These are phyloP conservation scores for Botrytis fragariae DNA, from an alignment of 2,329 filamentous ascomycete genomes.

Conservation along the genomic window DNA sequence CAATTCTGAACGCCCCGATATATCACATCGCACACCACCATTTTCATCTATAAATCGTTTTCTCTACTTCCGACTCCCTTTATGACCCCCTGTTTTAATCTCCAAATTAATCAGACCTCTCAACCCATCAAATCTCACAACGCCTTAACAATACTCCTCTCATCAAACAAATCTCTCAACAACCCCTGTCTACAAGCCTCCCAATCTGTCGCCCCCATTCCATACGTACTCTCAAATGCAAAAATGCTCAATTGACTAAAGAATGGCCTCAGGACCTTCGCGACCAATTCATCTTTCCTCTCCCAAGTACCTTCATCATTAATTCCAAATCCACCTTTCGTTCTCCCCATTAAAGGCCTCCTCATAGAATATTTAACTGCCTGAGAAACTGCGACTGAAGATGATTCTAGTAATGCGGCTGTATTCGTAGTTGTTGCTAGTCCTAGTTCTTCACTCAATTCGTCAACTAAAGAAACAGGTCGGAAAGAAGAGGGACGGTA, in stretches of 20 bases:
- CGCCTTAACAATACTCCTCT: slow-evolving; percentile 64
- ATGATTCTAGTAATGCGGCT: slow-evolving; percentile 24
- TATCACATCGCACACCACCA: neutral
- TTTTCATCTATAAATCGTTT: slow-evolving; percentile 5
- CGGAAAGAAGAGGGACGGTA: slow-evolving; percentile 71
- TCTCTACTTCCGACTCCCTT: neutral
- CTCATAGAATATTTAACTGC: slow-evolving; percentile 34
- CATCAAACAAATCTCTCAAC: slow-evolving; percentile 75
- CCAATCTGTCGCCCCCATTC: slow-evolving; percentile 69
- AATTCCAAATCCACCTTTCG: slow-evolving; percentile 41
- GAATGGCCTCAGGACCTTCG: slow-evolving; percentile 79
- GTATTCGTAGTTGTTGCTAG: slow-evolving; percentile 25
- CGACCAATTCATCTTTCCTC: slow-evolving; percentile 66
- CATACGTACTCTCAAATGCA: slow-evolving; percentile 89
- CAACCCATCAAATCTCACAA: slow-evolving; percentile 25
- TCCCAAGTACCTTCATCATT: slow-evolving; percentile 57
- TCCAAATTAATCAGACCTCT: neutral
- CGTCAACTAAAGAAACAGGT: slow-evolving; percentile 76
- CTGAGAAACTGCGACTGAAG: slow-evolving; percentile 20
- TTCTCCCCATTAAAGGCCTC: slow-evolving; percentile 42
- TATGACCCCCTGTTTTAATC: neutral
- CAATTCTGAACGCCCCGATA: neutral
- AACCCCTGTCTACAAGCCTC: slow-evolving; percentile 62
- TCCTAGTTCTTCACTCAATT: slow-evolving; percentile 73
- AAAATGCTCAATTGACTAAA: slow-evolving; percentile 90